Base-by-base conservation (phyloP, 805 yeast genomes). In the Starmera caribaea region DNA sequence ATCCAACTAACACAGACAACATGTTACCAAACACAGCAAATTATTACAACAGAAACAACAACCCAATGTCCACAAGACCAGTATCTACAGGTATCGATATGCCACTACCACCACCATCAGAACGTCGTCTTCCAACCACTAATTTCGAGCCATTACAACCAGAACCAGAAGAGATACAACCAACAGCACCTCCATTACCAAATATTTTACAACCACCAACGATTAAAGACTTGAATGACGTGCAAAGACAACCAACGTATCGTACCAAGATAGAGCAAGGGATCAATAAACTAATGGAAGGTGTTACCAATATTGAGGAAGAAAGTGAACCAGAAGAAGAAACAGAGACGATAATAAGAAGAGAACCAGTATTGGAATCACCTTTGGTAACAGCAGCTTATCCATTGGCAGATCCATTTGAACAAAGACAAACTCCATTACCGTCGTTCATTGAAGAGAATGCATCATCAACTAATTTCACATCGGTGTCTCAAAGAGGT, bases 401-500 rank as follows among this genome's bases (percentile, higher is more conserved):
- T 29, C 51, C 50, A 13, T 41, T 48, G 31, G 45, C 55, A 2
- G 54, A 50, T 39, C 53, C 58, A 29, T 38, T 45, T 13, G 51
- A 47, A 13, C 46, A 41, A 32, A 43, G 59, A 35, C 21, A 49
- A 4, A 58, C 55, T 8, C 55, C 53, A 6, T 50, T 53, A 8
- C 61, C 65, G 8, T 50, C 54, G 10, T 54, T 65, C 45, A 47
- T 64, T 2, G 49, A 53, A 39, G 61, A 49, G n/a, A 54, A 62
- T 7, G 40, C 55, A 24, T 40, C 48, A 2, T 54, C 63, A 1
- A 81, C 90, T 0, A 79, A 77, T 45, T 80, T 82, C 57, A 82
- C 92, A 1, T 76, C 86, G 36, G 84, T 83, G 3, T 79, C 88
- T 7, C 90, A 82, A 58, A 64, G 90, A 53, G 88, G 79, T 12